Conservation (phyloP, 768 basidiomycete genomes). For the Mycena kentingensis region DNA sequence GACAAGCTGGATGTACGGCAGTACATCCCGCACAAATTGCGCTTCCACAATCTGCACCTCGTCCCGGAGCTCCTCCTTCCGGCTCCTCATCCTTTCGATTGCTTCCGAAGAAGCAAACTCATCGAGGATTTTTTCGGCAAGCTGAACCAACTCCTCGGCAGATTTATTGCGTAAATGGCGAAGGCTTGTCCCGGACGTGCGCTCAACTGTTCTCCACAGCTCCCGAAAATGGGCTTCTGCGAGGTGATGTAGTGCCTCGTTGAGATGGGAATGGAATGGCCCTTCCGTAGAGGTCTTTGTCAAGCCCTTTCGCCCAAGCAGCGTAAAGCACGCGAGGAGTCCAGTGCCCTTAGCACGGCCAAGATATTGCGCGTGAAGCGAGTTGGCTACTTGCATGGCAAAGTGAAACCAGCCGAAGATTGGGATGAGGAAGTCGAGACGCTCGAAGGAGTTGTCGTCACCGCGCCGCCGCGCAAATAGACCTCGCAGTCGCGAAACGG, state of each 20-base stretch:
- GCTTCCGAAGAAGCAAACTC: constrained; percentile 22
- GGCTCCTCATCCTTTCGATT: constrained; percentile 9
- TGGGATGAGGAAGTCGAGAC: constrained; percentile 27
- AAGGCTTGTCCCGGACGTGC: constrained; percentile 16
- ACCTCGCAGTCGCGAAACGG: constrained; percentile 26
- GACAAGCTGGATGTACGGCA: constrained; percentile 27
- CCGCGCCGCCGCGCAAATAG: constrained; percentile 27
- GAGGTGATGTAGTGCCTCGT: constrained; percentile 28
- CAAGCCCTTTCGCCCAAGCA: constrained; percentile 20
- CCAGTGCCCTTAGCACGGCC: constrained; percentile 13
- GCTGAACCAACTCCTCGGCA: constrained; percentile 18
- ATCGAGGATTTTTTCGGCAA: constrained; percentile 20
- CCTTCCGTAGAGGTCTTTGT: constrained; percentile 16
- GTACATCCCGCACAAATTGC: constrained; percentile 26
- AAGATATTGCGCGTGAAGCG: constrained; percentile 35
- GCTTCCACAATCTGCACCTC: constrained; percentile 7
- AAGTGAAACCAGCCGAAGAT: constrained; percentile 36
- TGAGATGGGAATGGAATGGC: constrained; percentile 16
- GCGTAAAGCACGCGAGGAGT: constrained; percentile 10
- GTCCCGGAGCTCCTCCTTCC: constrained; percentile 15
- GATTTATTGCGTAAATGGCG: constrained; percentile 14
- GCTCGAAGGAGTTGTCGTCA: constrained; percentile 33
- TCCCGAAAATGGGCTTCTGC: constrained; percentile 28
- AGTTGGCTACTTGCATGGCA: constrained; percentile 29
- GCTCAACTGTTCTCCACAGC: constrained; percentile 21